A percentile compares a stretch with the other conserved stretches of the same genome.
These are phyloP conservation scores for Tilletia walkeri DNA, from an alignment of 1,284 basidiomycete genomes.

Conservation along the genomic window DNA sequence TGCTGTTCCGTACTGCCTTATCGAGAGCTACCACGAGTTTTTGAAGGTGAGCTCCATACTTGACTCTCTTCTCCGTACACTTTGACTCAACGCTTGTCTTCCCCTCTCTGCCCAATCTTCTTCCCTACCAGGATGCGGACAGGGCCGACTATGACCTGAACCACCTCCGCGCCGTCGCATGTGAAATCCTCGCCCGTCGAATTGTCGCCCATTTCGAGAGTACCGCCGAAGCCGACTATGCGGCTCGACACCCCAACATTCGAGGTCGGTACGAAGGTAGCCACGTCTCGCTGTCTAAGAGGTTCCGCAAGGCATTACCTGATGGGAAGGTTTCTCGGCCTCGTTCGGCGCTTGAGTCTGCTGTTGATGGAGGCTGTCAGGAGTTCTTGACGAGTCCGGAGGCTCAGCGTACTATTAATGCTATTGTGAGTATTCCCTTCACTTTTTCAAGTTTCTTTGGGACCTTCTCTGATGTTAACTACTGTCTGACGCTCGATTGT, in stretches of 20 bases:
- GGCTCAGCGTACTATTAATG: conserved; percentile 4
- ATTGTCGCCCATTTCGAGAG: conserved; percentile 38
- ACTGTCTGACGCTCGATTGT: too few relatives aligned
- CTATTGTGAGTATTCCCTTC: not conserved
- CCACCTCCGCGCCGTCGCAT: conserved; percentile 29
- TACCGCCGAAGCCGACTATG: conserved; percentile 19
- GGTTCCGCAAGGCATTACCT: conserved; percentile 35
- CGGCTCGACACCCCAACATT: conserved; percentile 7
- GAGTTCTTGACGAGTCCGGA: conserved; percentile 14
- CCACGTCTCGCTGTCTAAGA: conserved; percentile 39
- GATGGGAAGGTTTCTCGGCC: conserved; percentile 37
- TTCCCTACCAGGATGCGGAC: conserved; percentile 6
- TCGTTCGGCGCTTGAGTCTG: conserved; percentile 40
- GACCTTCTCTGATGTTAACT: too few relatives aligned
- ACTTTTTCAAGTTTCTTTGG: not conserved
- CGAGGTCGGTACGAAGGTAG: conserved; percentile 12
- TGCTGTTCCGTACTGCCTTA: conserved; percentile 40
- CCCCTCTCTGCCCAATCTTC: not conserved
- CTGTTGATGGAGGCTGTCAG: conserved; percentile 30
- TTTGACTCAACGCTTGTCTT: too few relatives aligned
- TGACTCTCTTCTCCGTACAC: conserved; percentile 23
- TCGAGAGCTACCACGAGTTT: conserved; percentile 29
- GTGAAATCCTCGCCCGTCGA: conserved; percentile 39
- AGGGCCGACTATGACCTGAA: conserved; percentile 17
- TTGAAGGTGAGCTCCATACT: conserved; percentile 21